phyloP scores from a whole-genome alignment of 176 grass and related monocot genomes.

The Juncus inflexus region DNA sequence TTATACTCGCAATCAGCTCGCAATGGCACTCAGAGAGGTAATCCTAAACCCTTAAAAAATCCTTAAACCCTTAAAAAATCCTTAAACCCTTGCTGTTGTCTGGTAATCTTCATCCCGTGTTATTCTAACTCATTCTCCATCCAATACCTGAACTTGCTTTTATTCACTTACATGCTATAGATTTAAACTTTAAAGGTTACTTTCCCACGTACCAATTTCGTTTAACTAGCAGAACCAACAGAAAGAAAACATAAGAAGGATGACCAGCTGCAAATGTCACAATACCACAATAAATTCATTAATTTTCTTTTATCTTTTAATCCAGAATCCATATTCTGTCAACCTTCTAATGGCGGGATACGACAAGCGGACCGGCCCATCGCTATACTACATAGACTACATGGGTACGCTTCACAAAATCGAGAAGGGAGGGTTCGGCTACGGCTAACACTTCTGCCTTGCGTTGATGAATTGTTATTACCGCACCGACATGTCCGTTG shows the following conservation, averaged over 20 bases:
- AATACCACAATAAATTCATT: neutral
- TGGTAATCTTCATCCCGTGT: too few relatives aligned
- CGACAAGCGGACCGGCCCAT: slow-evolving; percentile 67
- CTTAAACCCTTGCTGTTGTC: too few relatives aligned
- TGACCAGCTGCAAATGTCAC: too few relatives aligned
- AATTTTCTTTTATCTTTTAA: slow-evolving; percentile 3
- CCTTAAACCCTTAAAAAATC: too few relatives aligned
- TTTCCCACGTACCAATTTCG: too few relatives aligned
- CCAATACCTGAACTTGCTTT: too few relatives aligned
- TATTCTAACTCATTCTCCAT: too few relatives aligned
- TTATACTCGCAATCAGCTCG: slow-evolving; percentile 95
- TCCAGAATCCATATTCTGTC: slow-evolving; percentile 78
- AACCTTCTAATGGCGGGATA: slow-evolving; percentile 85
- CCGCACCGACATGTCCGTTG: slow-evolving; percentile 58
- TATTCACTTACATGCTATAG: too few relatives aligned
- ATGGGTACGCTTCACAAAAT: slow-evolving; percentile 90
- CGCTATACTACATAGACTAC: slow-evolving; percentile 90
- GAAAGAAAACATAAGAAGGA: too few relatives aligned
- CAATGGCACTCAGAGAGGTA: slow-evolving; percentile 83
- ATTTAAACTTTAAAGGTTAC: too few relatives aligned
- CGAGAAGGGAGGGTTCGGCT: slow-evolving; percentile 89
- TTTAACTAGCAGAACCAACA: too few relatives aligned
- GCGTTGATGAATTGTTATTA: slow-evolving; percentile 85
- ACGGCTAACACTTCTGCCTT: slow-evolving; percentile 64
- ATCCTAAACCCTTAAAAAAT: too few relatives aligned